Base-by-base conservation (phyloP, 2,329 filamentous ascomycete genomes). In the Clarireedia paspali region DNA sequence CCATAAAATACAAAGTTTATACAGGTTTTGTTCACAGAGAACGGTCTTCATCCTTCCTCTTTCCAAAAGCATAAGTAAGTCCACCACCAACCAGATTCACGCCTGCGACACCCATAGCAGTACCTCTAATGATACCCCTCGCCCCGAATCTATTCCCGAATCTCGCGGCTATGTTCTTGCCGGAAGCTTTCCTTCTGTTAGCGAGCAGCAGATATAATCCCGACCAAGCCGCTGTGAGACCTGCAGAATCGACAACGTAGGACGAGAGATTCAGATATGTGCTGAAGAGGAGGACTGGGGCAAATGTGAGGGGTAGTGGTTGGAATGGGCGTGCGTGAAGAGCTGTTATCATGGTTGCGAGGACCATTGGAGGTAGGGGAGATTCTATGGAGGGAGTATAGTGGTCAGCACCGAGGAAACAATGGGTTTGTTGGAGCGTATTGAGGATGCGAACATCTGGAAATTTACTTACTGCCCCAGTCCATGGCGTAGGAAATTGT, bases 241-340 rank as follows among this genome's bases (percentile, higher is more conserved):
- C 84, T 0, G 83, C 84, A 20, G 77, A 76, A 64, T 87, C 85
- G 49, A 78, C 79, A 66, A 81, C 80, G 72, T 79, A 85, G 57
- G 77, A 76, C 60, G 77, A 76, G 30, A 87, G 65, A 66, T 87
- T 87, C 46, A 87, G 72, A 66, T 87, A 88, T 56, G 80, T 80
- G 51, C 79, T 79, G 71, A 87, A 84, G 57, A 87, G 75, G 3
- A 88, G 75, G 55, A 85, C 72, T 2, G 84, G 83, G 4, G 84
- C 79, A 67, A 88, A 87, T 60, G 84, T 70, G 78, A 88, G 83
- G 4, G 84, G 84, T 0, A 88, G 73, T 6, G 75, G 66, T 67
- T 84, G 83, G 69, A 85, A 82, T 6, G 85, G 84, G n/a, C 82
- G 81, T 45, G 79, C 74, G 72, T 87, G 81, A 64, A 87, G 82